Conservation (phyloP, 345 rosid species). For the Bruguiera gymnorhiza region DNA sequence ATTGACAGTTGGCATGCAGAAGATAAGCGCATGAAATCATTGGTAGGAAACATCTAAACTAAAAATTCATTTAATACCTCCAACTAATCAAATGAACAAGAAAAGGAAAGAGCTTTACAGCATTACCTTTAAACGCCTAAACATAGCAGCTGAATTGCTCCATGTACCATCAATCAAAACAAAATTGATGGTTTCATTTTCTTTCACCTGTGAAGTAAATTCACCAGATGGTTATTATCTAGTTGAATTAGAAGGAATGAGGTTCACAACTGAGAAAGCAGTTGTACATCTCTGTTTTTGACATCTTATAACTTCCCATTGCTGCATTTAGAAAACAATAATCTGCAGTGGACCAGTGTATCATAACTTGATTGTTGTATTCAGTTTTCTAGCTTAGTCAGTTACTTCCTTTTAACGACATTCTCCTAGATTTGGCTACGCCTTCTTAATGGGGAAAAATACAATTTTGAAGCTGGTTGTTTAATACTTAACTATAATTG, state of each 20-base stretch:
- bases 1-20: too few relatives aligned
- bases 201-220: conserved; percentile 42
- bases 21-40: background rate
- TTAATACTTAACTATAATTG: too few relatives aligned
- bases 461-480: too few relatives aligned
- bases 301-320: too few relatives aligned
- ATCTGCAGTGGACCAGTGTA: too few relatives aligned
- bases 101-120: background rate
- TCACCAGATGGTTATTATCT: conserved; percentile 20
- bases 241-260: conserved; percentile 15
- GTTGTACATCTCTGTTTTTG: too few relatives aligned
- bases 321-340: too few relatives aligned
- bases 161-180: conserved; percentile 93
- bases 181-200: conserved; percentile 53
- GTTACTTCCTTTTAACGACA: too few relatives aligned
- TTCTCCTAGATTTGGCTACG: too few relatives aligned
- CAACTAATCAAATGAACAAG: background rate
- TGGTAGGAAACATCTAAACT: background rate
- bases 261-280: conserved; percentile 7
- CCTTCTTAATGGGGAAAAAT: too few relatives aligned
- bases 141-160: conserved; percentile 97
- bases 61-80: background rate
- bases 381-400: too few relatives aligned
- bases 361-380: too few relatives aligned
- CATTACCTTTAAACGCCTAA: conserved; percentile 80